Conservation (phyloP, 208 protist genomes). For the Trichomonas tenax region DNA sequence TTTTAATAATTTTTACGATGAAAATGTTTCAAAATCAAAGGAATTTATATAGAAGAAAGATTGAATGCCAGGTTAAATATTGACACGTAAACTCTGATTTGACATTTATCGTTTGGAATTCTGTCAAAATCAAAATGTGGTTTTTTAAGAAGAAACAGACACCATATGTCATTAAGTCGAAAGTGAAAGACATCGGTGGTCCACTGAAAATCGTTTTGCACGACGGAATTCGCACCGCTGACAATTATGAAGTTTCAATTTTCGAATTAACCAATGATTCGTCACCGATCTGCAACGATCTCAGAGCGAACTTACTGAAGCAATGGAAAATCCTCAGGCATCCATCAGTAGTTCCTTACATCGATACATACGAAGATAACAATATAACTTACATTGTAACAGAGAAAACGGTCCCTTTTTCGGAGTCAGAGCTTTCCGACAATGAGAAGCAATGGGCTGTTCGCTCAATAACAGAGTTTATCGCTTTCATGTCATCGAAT, state of each 20-base stretch:
- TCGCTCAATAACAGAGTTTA: neutral
- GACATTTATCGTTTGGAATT: neutral
- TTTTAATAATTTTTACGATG: too few relatives aligned
- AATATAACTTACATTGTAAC: neutral
- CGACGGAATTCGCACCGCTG: neutral
- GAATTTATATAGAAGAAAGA: too few relatives aligned
- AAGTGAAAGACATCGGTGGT: neutral
- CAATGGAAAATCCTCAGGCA: neutral
- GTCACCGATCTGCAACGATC: neutral
- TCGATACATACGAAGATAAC: neutral
- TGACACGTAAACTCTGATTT: too few relatives aligned
- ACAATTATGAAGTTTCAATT: conserved; percentile 6
- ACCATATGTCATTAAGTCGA: neutral
- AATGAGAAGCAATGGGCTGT: neutral
- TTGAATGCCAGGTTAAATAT: too few relatives aligned
- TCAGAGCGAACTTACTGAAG: neutral
- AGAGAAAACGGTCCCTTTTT: neutral
- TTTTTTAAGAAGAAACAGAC: neutral
- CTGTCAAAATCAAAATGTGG: neutral
- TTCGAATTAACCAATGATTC: neutral
- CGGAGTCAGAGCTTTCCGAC: neutral
- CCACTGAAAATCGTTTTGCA: neutral
- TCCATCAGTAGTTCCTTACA: neutral
- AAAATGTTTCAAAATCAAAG: too few relatives aligned
- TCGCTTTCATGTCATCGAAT: neutral